Conservation (phyloP, 2,329 filamentous ascomycete genomes). For the Akanthomyces dipterigenus region DNA sequence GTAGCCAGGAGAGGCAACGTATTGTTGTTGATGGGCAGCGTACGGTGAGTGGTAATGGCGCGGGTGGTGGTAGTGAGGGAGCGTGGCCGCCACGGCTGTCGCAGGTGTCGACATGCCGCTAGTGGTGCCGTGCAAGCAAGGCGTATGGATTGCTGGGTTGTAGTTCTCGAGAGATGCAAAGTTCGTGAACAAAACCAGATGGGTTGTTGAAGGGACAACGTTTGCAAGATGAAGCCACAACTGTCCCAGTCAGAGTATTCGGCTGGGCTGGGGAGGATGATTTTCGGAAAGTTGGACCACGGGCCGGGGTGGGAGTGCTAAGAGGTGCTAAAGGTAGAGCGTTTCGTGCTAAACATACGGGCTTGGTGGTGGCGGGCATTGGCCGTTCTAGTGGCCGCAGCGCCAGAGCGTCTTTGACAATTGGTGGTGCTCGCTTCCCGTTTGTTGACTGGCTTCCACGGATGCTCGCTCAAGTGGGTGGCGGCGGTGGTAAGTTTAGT, state of each 20-base stretch:
- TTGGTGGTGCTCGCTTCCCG: too few relatives aligned
- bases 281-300: constrained; percentile 8
- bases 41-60: constrained; percentile 56
- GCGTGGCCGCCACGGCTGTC: constrained; percentile 60
- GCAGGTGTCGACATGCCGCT: constrained; percentile 71
- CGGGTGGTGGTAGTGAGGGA: constrained; percentile 61
- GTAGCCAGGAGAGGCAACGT: constrained; percentile 19
- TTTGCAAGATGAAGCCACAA: background rate
- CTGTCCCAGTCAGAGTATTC: background rate
- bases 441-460: too few relatives aligned
- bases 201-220: background rate
- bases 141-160: background rate
- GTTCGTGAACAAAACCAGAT: background rate
- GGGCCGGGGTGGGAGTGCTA: background rate
- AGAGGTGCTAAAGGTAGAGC: background rate
- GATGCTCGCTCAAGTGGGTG: background rate
- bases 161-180: background rate
- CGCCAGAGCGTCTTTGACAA: too few relatives aligned
- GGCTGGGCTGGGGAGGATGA: background rate
- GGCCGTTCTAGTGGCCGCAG: background rate
- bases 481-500: background rate
- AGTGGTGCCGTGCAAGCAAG: background rate
- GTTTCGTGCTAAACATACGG: background rate
- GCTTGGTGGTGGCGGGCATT: background rate
- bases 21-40: constrained; percentile 27